Evolutionary conservation across 805 yeast species (phyloP).

Genomic region (Metschnikowia dekortorum): DNA sequence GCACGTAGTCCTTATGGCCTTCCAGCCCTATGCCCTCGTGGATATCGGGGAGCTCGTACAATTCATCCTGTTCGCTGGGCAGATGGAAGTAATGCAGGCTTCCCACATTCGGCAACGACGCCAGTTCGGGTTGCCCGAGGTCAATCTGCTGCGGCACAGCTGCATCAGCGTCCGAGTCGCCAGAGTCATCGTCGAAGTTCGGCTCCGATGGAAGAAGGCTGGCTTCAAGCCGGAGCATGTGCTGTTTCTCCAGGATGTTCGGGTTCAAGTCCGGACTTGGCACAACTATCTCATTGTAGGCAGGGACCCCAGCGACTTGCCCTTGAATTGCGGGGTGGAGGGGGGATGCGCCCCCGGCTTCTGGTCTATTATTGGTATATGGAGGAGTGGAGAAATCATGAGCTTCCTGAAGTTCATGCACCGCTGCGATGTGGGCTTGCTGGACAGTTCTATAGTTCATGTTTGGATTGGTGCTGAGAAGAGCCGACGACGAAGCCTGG

Average conservation of each 20-base stretch:
- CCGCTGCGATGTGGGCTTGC: conserved; percentile 6
- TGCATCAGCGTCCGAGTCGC: conserved; percentile 15
- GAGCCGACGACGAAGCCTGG: neutral
- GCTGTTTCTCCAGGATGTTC: conserved; percentile 53
- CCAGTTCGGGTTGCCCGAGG: conserved; percentile 1
- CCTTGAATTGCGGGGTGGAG: neutral
- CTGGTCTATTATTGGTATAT: conserved; percentile 12
- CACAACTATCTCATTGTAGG: conserved; percentile 21
- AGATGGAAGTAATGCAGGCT: conserved; percentile 5
- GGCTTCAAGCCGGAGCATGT: conserved; percentile 49
- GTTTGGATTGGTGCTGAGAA: neutral
- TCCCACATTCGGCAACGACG: conserved; percentile 1
- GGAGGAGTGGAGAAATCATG: conserved; percentile 28
- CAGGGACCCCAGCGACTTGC: conserved; percentile 15
- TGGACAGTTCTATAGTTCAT: neutral
- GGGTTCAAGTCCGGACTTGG: conserved; percentile 12
- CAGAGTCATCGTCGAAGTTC: conserved; percentile 20
- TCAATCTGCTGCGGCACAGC: neutral
- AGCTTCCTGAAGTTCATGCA: conserved; percentile 10
- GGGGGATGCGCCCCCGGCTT: neutral
- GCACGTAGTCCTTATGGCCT: conserved; percentile 28
- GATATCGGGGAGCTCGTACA: conserved; percentile 13
- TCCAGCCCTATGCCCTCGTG: conserved; percentile 18
- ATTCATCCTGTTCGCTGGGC: conserved; percentile 15
- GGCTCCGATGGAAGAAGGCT: conserved; percentile 61